phyloP scores from a whole-genome alignment of 306 rosid species.

The Prunus mira region DNA sequence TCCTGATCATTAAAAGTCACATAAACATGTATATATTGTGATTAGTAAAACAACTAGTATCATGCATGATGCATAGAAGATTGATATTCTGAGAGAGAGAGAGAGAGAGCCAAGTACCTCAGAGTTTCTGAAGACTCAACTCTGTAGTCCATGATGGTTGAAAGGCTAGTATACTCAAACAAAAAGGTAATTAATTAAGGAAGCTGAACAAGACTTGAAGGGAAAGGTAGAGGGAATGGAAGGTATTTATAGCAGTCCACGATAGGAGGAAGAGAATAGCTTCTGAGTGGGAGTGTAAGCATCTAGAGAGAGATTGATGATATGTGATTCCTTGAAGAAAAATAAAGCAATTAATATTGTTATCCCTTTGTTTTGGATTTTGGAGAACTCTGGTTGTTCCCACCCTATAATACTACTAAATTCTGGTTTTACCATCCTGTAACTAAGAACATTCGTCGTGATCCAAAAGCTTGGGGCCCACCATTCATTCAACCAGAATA shows the following conservation, averaged over 20 bases:
- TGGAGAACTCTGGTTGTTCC: too few relatives aligned
- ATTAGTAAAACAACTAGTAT: neutral
- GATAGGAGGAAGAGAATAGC: neutral
- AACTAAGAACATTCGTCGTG: slow-evolving; percentile 35
- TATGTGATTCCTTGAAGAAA: neutral
- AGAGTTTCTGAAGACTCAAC: slow-evolving; percentile 51
- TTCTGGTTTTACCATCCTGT: neutral
- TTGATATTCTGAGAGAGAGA: neutral
- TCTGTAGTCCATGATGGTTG: slow-evolving; percentile 49
- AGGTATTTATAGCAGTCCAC: slow-evolving; percentile 42
- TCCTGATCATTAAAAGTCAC: slow-evolving; percentile 43
- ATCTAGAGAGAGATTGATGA: neutral
- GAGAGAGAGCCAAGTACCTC: slow-evolving; percentile 38
- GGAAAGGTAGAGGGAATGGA: slow-evolving; percentile 11
- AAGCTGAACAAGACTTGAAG: slow-evolving; percentile 20
- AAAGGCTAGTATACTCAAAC: neutral
- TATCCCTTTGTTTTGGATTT: too few relatives aligned
- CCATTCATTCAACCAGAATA: slow-evolving; percentile 21
- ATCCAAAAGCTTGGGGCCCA: slow-evolving; percentile 41
- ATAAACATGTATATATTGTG: neutral
- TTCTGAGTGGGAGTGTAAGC: slow-evolving; percentile 31
- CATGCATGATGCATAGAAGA: neutral
- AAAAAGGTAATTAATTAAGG: neutral
- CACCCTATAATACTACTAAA: too few relatives aligned
- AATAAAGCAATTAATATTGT: neutral